Conservation (phyloP, 805 yeast species). For the Suhomyces canberraensis region DNA sequence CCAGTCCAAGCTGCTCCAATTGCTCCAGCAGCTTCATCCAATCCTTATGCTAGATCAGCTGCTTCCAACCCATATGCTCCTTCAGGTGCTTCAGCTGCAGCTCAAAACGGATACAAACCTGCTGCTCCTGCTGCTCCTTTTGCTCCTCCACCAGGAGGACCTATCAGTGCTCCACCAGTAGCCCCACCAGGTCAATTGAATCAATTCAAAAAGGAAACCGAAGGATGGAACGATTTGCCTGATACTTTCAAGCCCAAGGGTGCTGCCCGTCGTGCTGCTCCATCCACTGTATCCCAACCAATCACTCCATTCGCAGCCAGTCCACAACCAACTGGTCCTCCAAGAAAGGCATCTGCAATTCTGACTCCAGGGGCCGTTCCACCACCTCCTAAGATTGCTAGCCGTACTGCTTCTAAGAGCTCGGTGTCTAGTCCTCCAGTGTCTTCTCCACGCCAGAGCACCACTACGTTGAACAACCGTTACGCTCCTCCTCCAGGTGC, state of each 20-base stretch:
- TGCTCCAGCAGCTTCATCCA: conserved; percentile 10
- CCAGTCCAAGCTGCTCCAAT: background rate
- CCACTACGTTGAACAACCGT: conserved; percentile 24
- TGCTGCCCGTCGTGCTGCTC: conserved; percentile 43
- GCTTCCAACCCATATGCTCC: conserved; percentile 22
- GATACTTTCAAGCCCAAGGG: conserved; percentile 43
- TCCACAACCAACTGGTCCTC: conserved; percentile 12
- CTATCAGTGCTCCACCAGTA: conserved; percentile 21
- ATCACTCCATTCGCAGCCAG: conserved; percentile 9
- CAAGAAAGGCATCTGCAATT: conserved; percentile 8
- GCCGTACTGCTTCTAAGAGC: conserved; percentile 23
- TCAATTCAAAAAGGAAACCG: conserved; percentile 45
- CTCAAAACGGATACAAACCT: conserved; percentile 19
- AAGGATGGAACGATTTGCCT: conserved; percentile 75
- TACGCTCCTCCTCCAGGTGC: conserved; percentile 32
- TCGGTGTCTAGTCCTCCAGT: conserved; percentile 11
- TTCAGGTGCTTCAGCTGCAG: conserved; percentile 14
- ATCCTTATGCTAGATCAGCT: conserved; percentile 33
- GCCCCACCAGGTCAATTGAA: conserved; percentile 22
- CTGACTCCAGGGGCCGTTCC: conserved; percentile 14
- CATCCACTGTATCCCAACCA: conserved; percentile 28
- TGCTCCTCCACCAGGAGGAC: conserved; percentile 7
- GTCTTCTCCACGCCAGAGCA: conserved; percentile 17
- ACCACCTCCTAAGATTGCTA: conserved; percentile 27
- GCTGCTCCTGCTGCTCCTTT: conserved; percentile 10